Evolutionary conservation across 768 basidiomycete species (phyloP).

Genomic region (Leucocoprinus leucothites): DNA sequence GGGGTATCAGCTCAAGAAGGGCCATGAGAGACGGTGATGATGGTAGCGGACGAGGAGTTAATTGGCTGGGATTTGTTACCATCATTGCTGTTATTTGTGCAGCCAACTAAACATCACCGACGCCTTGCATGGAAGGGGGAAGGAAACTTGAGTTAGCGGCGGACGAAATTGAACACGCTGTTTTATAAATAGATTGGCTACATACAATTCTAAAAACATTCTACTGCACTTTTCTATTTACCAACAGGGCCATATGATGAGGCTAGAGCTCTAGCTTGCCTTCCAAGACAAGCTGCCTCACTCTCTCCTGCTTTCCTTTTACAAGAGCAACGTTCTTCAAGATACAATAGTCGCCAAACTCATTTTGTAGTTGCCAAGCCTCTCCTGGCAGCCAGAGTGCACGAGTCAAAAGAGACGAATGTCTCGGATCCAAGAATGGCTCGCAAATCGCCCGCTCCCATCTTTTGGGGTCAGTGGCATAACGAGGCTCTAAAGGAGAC

Average conservation of each 20-base stretch:
- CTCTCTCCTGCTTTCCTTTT: slow-evolving; percentile 29
- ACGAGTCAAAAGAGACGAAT: slow-evolving; percentile 71
- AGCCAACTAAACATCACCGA: neutral
- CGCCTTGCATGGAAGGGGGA: neutral
- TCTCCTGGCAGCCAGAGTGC: slow-evolving; percentile 78
- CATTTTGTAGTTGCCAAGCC: slow-evolving; percentile 65
- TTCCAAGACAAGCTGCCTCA: slow-evolving; percentile 16
- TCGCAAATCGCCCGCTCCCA: slow-evolving; percentile 85
- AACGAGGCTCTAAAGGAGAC: slow-evolving; percentile 74
- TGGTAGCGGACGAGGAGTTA: slow-evolving; percentile 25
- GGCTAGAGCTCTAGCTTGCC: slow-evolving; percentile 5
- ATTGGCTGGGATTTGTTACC: slow-evolving; percentile 1
- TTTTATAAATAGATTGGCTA: neutral
- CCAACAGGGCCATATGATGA: neutral
- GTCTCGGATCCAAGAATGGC: slow-evolving; percentile 79
- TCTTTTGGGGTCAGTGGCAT: slow-evolving; percentile 53
- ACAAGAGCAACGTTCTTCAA: slow-evolving; percentile 58
- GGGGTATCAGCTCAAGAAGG: slow-evolving; percentile 35
- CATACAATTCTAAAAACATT: neutral
- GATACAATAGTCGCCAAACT: slow-evolving; percentile 90
- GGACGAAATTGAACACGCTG: neutral
- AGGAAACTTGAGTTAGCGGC: neutral
- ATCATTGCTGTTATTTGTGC: slow-evolving; percentile 12
- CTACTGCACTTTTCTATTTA: neutral
- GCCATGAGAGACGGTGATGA: slow-evolving; percentile 40